phyloP scores from a whole-genome alignment of 495 filamentous ascomycete genomes.

The Peziza echinospora region DNA sequence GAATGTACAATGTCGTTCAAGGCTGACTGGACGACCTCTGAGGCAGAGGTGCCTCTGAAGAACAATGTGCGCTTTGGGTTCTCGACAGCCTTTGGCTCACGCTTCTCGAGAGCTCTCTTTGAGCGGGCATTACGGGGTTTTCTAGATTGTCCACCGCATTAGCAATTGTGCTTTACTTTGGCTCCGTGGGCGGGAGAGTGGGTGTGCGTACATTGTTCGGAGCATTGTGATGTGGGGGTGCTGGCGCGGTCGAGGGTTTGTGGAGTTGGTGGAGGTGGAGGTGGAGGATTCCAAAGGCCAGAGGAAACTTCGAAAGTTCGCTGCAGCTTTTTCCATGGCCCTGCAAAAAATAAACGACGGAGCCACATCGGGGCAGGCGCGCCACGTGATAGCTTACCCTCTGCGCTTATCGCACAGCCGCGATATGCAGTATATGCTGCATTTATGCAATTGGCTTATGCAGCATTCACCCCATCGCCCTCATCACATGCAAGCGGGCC shows the following conservation, averaged over 20 bases:
- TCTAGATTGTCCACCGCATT: too few relatives aligned
- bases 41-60: slow-evolving; percentile 63
- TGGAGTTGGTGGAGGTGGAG: background rate
- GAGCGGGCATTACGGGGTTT: slow-evolving; percentile 75
- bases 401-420: too few relatives aligned
- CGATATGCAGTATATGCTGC: too few relatives aligned
- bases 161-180: too few relatives aligned
- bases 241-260: background rate
- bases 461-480: too few relatives aligned
- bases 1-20: slow-evolving; percentile 43
- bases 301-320: too few relatives aligned
- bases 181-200: background rate
- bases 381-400: too few relatives aligned
- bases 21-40: slow-evolving; percentile 53
- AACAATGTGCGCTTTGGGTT: slow-evolving; percentile 72
- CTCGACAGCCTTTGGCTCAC: slow-evolving; percentile 69
- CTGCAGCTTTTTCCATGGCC: too few relatives aligned
- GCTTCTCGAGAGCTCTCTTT: slow-evolving; percentile 79
- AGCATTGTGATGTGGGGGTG: background rate
- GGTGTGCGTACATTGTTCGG: background rate
- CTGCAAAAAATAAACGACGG: too few relatives aligned
- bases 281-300: background rate
- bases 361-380: too few relatives aligned
- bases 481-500: too few relatives aligned
- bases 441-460: too few relatives aligned